Conservation (phyloP, 106 monocot genomes). For the Allium fistulosum region DNA sequence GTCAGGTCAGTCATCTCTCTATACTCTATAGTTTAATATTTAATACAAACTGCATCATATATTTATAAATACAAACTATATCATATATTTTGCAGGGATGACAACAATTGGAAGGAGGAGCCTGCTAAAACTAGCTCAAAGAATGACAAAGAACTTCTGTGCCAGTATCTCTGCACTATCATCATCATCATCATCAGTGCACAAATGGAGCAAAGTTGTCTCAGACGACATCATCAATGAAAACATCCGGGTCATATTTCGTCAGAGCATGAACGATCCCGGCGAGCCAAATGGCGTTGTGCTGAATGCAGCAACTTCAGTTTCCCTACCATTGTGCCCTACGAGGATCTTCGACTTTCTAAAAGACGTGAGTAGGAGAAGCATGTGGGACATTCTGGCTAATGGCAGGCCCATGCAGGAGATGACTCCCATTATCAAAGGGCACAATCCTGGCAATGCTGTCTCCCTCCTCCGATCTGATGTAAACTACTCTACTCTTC, state of each 20-base stretch:
- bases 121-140: conserved; percentile 66
- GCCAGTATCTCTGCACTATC: conserved; percentile 38
- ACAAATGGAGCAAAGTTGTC: conserved; percentile 37
- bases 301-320: conserved; percentile 54
- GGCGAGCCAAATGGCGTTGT: conserved; percentile 62
- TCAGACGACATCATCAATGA: conserved; percentile 16
- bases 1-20: too few relatives aligned
- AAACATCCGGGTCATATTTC: conserved; percentile 54
- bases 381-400: conserved; percentile 69
- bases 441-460: conserved; percentile 52
- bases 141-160: conserved; percentile 74
- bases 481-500: neutral
- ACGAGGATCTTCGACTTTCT: conserved; percentile 55
- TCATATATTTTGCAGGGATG: conserved; percentile 14
- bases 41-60: too few relatives aligned
- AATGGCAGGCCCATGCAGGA: conserved; percentile 83
- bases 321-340: conserved; percentile 46
- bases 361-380: conserved; percentile 38
- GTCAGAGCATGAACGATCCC: conserved; percentile 48
- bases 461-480: conserved; percentile 38
- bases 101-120: conserved; percentile 38
- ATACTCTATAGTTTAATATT: too few relatives aligned
- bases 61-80: neutral
- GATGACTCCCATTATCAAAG: conserved; percentile 65
- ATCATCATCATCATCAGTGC: conserved; percentile 19